A percentile compares a stretch with the other conserved stretches of the same genome.
Conservation (phyloP, 169 alveolate genomes). For the Plasmodium sp. region DNA sequence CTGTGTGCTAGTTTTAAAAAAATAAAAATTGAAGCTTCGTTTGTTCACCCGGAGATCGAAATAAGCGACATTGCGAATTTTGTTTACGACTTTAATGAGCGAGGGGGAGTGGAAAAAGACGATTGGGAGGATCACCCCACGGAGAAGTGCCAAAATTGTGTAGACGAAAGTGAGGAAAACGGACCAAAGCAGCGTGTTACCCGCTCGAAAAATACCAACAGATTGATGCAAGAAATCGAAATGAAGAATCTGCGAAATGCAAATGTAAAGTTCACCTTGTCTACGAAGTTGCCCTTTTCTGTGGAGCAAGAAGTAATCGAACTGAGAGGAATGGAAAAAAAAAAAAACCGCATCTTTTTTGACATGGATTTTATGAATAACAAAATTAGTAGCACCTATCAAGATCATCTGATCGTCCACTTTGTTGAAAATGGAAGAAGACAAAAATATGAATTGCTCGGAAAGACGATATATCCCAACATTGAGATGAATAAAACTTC, state of each 20-base stretch:
- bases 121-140: background rate
- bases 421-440: constrained; percentile 56
- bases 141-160: background rate
- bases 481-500: constrained; percentile 41
- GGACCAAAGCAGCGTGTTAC: background rate
- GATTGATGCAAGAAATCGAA: constrained; percentile 62
- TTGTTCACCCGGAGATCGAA: constrained; percentile 59
- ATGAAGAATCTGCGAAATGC: constrained; percentile 37
- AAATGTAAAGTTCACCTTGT: constrained; percentile 27
- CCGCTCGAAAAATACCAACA: constrained; percentile 7
- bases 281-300: constrained; percentile 46
- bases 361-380: constrained; percentile 57
- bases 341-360: constrained; percentile 32
- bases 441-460: constrained; percentile 58
- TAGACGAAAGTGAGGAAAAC: background rate
- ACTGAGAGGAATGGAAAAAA: constrained; percentile 30
- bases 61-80: constrained; percentile 18
- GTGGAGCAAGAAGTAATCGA: constrained; percentile 41
- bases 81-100: constrained; percentile 32
- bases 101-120: background rate
- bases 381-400: constrained; percentile 32
- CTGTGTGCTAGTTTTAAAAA: constrained; percentile 30
- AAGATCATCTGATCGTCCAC: constrained; percentile 31
- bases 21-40: constrained; percentile 39
- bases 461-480: constrained; percentile 59